These are phyloP conservation scores for Aspergillus sp. DNA, from an alignment of 2,329 filamentous ascomycete species.

Conservation along the genomic window DNA sequence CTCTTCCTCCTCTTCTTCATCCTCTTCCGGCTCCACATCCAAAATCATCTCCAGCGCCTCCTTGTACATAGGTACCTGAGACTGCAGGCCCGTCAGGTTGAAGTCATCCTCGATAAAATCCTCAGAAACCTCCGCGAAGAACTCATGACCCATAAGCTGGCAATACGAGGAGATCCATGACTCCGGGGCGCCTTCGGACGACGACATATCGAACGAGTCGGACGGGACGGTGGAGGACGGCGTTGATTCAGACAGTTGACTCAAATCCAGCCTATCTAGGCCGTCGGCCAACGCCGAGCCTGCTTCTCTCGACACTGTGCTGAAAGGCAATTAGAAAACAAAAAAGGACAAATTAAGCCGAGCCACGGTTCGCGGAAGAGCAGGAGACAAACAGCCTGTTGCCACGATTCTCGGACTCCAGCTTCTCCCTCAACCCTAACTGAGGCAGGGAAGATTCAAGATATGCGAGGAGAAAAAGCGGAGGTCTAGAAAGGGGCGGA, in stretches of 20 bases:
- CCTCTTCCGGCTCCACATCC: constrained; percentile 93
- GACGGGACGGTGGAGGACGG: constrained; percentile 37
- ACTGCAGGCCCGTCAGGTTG: constrained; percentile 92
- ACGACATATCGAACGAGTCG: constrained; percentile 45
- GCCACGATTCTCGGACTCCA: constrained; percentile 3
- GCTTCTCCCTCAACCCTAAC: constrained; percentile 1
- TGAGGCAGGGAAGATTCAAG: neutral
- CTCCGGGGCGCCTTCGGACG: constrained; percentile 60
- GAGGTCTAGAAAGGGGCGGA: neutral
- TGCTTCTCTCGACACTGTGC: constrained; percentile 49
- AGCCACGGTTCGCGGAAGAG: neutral
- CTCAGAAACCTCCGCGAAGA: constrained; percentile 97
- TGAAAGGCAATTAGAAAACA: constrained; percentile 26
- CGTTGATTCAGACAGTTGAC: constrained; percentile 46
- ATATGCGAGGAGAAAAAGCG: neutral
- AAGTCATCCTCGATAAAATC: constrained; percentile 99
- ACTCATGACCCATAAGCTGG: constrained; percentile 92
- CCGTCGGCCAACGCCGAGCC: constrained; percentile 48
- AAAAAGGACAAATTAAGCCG: constrained; percentile 2
- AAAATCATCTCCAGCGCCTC: constrained; percentile 99
- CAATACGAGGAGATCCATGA: constrained; percentile 99
- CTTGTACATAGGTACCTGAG: constrained; percentile 97
- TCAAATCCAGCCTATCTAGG: constrained; percentile 49
- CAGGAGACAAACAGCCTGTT: constrained; percentile 7
- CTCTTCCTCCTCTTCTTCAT: constrained; percentile 65